Conservation (phyloP, 257 asterid species). For the Gentiana dahurica region DNA sequence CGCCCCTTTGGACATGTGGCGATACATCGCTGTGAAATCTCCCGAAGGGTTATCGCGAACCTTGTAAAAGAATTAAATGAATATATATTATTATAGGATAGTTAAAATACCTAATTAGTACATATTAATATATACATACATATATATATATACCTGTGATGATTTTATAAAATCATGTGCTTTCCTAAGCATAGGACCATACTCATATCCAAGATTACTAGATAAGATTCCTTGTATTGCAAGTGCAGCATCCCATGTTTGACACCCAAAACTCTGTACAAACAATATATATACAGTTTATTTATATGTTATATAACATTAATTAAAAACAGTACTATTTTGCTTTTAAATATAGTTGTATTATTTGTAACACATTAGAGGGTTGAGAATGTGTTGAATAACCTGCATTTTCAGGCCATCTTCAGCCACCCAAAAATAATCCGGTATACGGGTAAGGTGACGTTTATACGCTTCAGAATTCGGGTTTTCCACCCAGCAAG, state of each 20-base stretch:
- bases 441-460: slow-evolving; percentile 48
- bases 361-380: no score
- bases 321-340: not conserved
- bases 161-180: slow-evolving; percentile 44
- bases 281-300: no score
- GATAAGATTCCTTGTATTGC: slow-evolving; percentile 44
- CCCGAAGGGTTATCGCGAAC: slow-evolving; percentile 36
- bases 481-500: slow-evolving; percentile 71
- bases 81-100: not conserved
- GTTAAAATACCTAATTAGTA: not conserved
- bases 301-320: not conserved
- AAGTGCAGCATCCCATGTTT: slow-evolving; percentile 46
- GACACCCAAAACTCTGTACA: slow-evolving; percentile 39
- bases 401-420: slow-evolving; percentile 71
- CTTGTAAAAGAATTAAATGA: slow-evolving; percentile 7
- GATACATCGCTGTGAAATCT: slow-evolving; percentile 29
- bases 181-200: slow-evolving; percentile 24
- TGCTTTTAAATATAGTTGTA: not conserved
- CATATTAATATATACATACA: not conserved
- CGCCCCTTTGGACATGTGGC: slow-evolving; percentile 40
- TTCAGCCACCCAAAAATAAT: slow-evolving; percentile 59
- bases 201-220: slow-evolving; percentile 28
- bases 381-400: not conserved
- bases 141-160: slow-evolving; percentile 32
- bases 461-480: slow-evolving; percentile 31